phyloP scores from a whole-genome alignment of 805 yeast species.

The Sugiyamaella americana region DNA sequence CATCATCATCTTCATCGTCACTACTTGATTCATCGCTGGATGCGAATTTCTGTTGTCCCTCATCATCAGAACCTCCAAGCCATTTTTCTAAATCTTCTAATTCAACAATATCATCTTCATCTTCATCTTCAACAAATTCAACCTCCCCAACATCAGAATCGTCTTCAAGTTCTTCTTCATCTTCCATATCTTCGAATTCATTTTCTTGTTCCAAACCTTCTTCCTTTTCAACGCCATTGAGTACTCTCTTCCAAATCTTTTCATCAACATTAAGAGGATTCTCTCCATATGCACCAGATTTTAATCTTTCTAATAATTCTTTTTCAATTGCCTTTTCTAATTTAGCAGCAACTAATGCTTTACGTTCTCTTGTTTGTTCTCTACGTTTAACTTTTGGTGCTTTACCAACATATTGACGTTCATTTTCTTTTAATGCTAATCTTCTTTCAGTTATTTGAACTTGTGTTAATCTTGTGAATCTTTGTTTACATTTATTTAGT shows the following conservation, averaged over 20 bases:
- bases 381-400: conserved; percentile 93
- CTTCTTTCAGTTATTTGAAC: conserved; percentile 94
- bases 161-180: conserved; percentile 46
- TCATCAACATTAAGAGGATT: conserved; percentile 96
- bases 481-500: conserved; percentile 90
- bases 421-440: conserved; percentile 82
- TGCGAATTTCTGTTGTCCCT: conserved; percentile 15
- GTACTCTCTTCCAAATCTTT: conserved; percentile 88
- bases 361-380: conserved; percentile 90
- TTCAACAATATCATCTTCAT: conserved; percentile 66
- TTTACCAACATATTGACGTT: conserved; percentile 86
- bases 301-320: conserved; percentile 87
- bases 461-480: conserved; percentile 90
- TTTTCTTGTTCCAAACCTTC: conserved; percentile 50
- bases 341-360: conserved; percentile 94
- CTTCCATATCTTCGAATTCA: conserved; percentile 42
- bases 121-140: conserved; percentile 86
- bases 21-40: conserved; percentile 30
- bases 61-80: conserved; percentile 46
- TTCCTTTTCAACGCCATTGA: conserved; percentile 69
- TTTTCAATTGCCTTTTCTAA: conserved; percentile 95
- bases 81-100: conserved; percentile 90
- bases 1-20: conserved; percentile 31
- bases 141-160: conserved; percentile 79
- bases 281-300: conserved; percentile 98